These are phyloP conservation scores for Flaveria floridana DNA, from an alignment of 140 eudicot genomes.

Conservation along the genomic window DNA sequence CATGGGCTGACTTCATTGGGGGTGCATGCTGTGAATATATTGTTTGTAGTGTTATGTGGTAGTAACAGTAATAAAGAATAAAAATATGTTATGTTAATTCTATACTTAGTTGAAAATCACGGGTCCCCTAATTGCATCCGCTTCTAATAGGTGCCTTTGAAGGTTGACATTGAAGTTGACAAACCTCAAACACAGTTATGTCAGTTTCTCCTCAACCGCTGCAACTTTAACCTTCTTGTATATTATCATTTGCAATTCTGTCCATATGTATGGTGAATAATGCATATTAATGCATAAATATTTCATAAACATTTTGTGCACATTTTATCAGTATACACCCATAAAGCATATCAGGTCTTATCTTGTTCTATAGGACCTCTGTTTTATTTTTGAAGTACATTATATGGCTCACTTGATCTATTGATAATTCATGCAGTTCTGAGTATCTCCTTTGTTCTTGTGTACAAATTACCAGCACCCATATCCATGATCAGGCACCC, in stretches of 20 bases:
- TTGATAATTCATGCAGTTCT: too few relatives aligned
- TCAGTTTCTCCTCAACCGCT: slow-evolving; percentile 3
- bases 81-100: slow-evolving; percentile 20
- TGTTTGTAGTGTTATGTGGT: neutral
- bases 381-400: neutral
- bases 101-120: neutral
- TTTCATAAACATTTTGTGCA: neutral
- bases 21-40: neutral
- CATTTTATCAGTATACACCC: neutral
- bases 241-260: neutral
- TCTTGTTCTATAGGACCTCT: neutral
- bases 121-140: slow-evolving; percentile 20
- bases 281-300: neutral
- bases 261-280: neutral
- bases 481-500: neutral
- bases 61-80: neutral
- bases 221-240: slow-evolving; percentile 8
- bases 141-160: slow-evolving; percentile 17
- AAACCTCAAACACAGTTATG: slow-evolving; percentile 14
- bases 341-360: neutral
- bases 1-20: slow-evolving; percentile 1
- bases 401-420: too few relatives aligned
- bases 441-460: too few relatives aligned
- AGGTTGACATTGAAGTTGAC: slow-evolving; percentile 18
- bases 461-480: too few relatives aligned